Evolutionary conservation across 768 basidiomycete species (phyloP).

Genomic region (Phylloporus arenicola): DNA sequence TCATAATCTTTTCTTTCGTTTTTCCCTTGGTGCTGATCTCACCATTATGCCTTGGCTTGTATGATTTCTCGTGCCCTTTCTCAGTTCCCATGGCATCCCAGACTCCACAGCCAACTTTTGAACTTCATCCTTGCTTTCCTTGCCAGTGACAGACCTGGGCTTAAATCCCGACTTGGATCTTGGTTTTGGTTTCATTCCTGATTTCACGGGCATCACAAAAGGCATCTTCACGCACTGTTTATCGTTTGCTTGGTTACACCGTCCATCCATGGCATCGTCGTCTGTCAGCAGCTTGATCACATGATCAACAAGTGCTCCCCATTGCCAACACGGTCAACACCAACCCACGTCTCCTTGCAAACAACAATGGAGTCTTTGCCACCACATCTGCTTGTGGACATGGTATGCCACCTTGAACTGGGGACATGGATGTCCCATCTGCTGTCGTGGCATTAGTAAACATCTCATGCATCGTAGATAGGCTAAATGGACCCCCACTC

Average conservation of each 20-base stretch:
- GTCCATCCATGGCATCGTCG: slow-evolving; percentile 4
- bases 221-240: neutral
- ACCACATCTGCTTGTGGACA: slow-evolving; percentile 6
- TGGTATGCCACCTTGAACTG: neutral
- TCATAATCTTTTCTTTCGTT: neutral
- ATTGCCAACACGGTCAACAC: slow-evolving; percentile 2
- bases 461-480: neutral
- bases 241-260: neutral
- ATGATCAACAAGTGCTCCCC: slow-evolving; percentile 16
- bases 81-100: neutral
- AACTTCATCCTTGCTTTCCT: slow-evolving; percentile 2
- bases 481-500: too few relatives aligned
- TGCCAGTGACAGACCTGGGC: neutral
- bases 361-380: slow-evolving; percentile 8
- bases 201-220: slow-evolving; percentile 20
- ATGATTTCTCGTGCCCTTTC: neutral
- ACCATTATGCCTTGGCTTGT: neutral
- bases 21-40: slow-evolving; percentile 1
- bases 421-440: neutral
- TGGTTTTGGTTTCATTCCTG: slow-evolving; percentile 24
- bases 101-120: neutral
- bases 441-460: neutral
- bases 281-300: slow-evolving; percentile 21
- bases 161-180: slow-evolving; percentile 7
- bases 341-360: neutral